Conservation (phyloP, 1,139 yeast species). For the Candida sanyaensis region DNA sequence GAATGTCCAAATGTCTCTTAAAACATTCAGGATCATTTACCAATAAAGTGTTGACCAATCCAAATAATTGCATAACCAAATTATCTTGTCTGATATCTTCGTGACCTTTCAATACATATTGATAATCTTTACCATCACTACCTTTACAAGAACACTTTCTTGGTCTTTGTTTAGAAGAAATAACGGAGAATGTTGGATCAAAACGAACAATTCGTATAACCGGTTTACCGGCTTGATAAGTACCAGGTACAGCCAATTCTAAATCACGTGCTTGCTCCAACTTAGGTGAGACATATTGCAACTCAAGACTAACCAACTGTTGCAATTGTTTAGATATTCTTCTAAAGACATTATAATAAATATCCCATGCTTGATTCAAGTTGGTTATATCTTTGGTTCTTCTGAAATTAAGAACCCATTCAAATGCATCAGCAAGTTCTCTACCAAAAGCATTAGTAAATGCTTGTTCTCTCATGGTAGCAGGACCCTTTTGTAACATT, state of each 20-base stretch:
- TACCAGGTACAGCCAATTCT: conserved; percentile 92
- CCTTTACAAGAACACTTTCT: conserved; percentile 79
- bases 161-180: conserved; percentile 95
- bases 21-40: conserved; percentile 93
- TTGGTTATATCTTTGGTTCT: conserved; percentile 85
- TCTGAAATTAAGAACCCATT: conserved; percentile 87
- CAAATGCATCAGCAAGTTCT: conserved; percentile 89
- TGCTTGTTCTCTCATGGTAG: conserved; percentile 89
- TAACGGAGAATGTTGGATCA: conserved; percentile 85
- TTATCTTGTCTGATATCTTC: conserved; percentile 98
- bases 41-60: conserved; percentile 87
- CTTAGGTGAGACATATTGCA: conserved; percentile 93
- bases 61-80: conserved; percentile 96
- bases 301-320: conserved; percentile 79
- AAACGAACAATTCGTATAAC: conserved; percentile 70
- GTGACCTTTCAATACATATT: conserved; percentile 85
- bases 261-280: conserved; percentile 76
- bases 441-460: conserved; percentile 93
- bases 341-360: conserved; percentile 90
- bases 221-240: conserved; percentile 84
- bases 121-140: conserved; percentile 89
- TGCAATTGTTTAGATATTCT: conserved; percentile 88
- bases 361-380: conserved; percentile 97
- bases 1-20: conserved; percentile 92
- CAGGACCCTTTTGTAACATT: conserved; percentile 83